Evolutionary conservation across 176 grass and related monocot genomes (phyloP).

Genomic region (Areca catechu): DNA sequence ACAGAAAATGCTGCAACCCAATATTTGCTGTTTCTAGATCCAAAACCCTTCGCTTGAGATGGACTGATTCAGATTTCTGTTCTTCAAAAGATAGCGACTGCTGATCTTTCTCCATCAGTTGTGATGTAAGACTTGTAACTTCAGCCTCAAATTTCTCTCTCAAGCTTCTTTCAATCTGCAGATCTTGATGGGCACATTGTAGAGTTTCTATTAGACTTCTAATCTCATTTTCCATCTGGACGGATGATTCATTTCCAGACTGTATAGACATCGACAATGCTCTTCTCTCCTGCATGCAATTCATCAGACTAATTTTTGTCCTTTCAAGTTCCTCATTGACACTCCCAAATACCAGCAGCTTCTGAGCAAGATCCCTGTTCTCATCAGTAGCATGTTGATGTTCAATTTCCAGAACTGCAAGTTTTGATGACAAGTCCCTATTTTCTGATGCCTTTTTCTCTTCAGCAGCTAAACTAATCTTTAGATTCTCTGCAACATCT

Average conservation of each 20-base stretch:
- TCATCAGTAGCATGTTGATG: slow-evolving; percentile 28
- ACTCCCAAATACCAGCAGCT: slow-evolving; percentile 13
- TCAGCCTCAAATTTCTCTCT: slow-evolving; percentile 55
- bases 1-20: slow-evolving; percentile 56
- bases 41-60: slow-evolving; percentile 40
- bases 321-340: slow-evolving; percentile 23
- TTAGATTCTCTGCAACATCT: slow-evolving; percentile 55
- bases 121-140: slow-evolving; percentile 46
- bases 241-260: slow-evolving; percentile 39
- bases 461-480: slow-evolving; percentile 47
- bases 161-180: slow-evolving; percentile 37
- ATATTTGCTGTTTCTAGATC: slow-evolving; percentile 51
- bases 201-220: slow-evolving; percentile 29
- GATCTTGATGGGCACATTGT: slow-evolving; percentile 6
- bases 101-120: slow-evolving; percentile 65
- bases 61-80: slow-evolving; percentile 45
- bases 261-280: slow-evolving; percentile 35
- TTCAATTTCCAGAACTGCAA: slow-evolving; percentile 65
- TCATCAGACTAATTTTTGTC: slow-evolving; percentile 6
- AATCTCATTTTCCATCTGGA: slow-evolving; percentile 72
- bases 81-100: slow-evolving; percentile 57
- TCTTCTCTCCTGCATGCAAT: slow-evolving; percentile 26
- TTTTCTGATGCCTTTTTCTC: slow-evolving; percentile 50
- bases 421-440: slow-evolving; percentile 52
- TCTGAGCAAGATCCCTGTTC: slow-evolving; percentile 18